A percentile compares a stretch with the other conserved stretches of the same genome.
Conservation (phyloP, 1,284 basidiomycete species). For the Papiliotrema nemorosa region DNA sequence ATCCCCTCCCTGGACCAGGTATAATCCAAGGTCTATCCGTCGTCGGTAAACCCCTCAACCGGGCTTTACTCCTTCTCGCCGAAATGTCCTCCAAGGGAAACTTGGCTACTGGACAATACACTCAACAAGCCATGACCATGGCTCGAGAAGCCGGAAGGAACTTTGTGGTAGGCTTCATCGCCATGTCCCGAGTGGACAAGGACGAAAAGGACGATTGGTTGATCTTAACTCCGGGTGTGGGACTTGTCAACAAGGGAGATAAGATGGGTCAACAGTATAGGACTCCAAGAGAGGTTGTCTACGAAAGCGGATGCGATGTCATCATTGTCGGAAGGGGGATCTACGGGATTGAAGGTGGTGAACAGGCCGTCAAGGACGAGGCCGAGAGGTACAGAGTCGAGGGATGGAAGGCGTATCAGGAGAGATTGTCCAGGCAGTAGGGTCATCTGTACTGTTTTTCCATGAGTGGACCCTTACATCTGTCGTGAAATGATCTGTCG, state of each 20-base stretch:
- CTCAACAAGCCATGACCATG: slow-evolving; percentile 79
- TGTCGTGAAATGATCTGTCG: no score
- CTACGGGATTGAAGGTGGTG: slow-evolving; percentile 65
- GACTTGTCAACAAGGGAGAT: slow-evolving; percentile 77
- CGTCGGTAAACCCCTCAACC: slow-evolving; percentile 76
- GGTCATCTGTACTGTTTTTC: background rate
- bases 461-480: no score
- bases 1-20: slow-evolving; percentile 89
- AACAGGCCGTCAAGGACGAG: slow-evolving; percentile 62
- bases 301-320: slow-evolving; percentile 85
- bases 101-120: slow-evolving; percentile 81
- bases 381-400: slow-evolving; percentile 78
- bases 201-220: slow-evolving; percentile 70
- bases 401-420: slow-evolving; percentile 88
- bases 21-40: slow-evolving; percentile 83
- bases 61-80: slow-evolving; percentile 86
- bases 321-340: slow-evolving; percentile 98
- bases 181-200: slow-evolving; percentile 75
- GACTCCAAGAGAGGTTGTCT: slow-evolving; percentile 80
- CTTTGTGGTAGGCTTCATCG: slow-evolving; percentile 95
- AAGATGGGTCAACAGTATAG: slow-evolving; percentile 94
- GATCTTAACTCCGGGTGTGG: slow-evolving; percentile 89
- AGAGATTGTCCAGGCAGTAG: slow-evolving; percentile 35
- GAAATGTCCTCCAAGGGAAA: slow-evolving; percentile 94
- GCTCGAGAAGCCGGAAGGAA: slow-evolving; percentile 67